Evolutionary conservation across 352 stramenopile genomes (phyloP).

Genomic region (Thalassiosira allenii): DNA sequence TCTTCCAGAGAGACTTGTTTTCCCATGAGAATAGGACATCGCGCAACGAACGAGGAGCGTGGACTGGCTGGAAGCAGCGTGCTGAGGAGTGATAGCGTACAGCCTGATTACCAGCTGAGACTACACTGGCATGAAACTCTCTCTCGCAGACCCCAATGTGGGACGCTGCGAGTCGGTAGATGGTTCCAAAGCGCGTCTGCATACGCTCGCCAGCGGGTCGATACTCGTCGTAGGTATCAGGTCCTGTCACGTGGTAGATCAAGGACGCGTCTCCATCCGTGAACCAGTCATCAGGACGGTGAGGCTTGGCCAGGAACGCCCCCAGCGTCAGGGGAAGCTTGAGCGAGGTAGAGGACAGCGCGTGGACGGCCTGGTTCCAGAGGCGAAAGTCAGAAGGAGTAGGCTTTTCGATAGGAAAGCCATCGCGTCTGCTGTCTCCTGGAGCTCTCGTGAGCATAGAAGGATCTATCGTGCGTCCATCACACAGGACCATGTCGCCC

Average conservation of each 20-base stretch:
- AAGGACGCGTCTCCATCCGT: neutral
- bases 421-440: neutral
- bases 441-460: neutral
- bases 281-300: neutral
- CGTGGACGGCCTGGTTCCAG: neutral
- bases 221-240: neutral
- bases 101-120: neutral
- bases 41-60: neutral
- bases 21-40: neutral
- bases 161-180: neutral
- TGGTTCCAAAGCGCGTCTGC: neutral
- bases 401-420: slow-evolving; percentile 9
- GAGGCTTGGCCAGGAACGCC: neutral
- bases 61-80: neutral
- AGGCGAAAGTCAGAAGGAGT: neutral
- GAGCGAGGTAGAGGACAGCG: neutral
- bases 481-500: slow-evolving; percentile 9
- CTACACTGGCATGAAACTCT: neutral
- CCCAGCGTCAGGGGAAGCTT: neutral
- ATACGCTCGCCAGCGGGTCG: no score
- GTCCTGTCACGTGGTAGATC: neutral
- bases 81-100: neutral
- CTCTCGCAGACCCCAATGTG: neutral
- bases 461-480: slow-evolving; percentile 13
- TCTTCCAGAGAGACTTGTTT: slow-evolving; percentile 10